A percentile compares a stretch with the other conserved stretches of the same genome.
phyloP scores from a whole-genome alignment of 805 yeast species.

The Yamadazyma sp. region DNA sequence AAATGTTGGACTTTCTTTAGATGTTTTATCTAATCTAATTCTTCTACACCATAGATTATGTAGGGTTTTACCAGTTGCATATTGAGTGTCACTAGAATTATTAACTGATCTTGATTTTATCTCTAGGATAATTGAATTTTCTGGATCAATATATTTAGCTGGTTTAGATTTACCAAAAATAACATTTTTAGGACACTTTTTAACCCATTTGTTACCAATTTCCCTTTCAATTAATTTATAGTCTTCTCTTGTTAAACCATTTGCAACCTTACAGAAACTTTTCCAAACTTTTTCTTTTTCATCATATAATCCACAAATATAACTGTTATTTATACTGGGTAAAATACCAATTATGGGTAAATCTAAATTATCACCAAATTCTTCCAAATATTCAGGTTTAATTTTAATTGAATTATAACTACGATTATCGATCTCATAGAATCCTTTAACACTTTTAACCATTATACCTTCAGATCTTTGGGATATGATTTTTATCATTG shows the following conservation, averaged over 20 bases:
- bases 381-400: conserved; percentile 86
- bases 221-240: conserved; percentile 53
- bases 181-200: conserved; percentile 19
- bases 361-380: conserved; percentile 85
- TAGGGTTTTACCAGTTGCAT: conserved; percentile 66
- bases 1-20: conserved; percentile 52
- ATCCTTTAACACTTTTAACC: conserved; percentile 58
- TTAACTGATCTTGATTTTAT: conserved; percentile 78
- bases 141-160: conserved; percentile 75
- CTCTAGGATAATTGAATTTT: conserved; percentile 73
- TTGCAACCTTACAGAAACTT: conserved; percentile 77
- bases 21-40: conserved; percentile 67
- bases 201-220: conserved; percentile 50
- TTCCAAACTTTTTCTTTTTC: conserved; percentile 43
- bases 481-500: conserved; percentile 57
- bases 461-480: conserved; percentile 79
- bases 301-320: conserved; percentile 67
- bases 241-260: conserved; percentile 72
- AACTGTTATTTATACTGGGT: conserved; percentile 68
- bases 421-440: conserved; percentile 52
- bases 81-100: conserved; percentile 40
- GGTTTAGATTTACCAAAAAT: conserved; percentile 65
- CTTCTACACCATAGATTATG: conserved; percentile 71
- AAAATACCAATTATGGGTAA: conserved; percentile 74
- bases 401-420: conserved; percentile 78